Evolutionary conservation across 257 asterid species (phyloP).

Genomic region (Eucommia ulmoides): DNA sequence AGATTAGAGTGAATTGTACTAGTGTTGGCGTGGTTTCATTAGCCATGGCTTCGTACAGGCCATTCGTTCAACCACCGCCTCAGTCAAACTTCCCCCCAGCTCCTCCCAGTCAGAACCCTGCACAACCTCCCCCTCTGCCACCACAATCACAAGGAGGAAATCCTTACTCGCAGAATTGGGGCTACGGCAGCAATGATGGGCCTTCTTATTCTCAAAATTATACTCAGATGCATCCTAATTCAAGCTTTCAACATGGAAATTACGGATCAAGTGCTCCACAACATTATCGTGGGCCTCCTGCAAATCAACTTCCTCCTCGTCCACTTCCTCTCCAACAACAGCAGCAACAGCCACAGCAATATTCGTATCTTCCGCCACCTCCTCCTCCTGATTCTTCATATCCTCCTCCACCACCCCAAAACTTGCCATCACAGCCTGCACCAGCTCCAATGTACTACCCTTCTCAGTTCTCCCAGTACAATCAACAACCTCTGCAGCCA

Average conservation of each 20-base stretch:
- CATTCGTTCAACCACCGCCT: conserved; percentile 67
- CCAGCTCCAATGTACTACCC: conserved; percentile 20
- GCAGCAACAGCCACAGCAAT: conserved; percentile 18
- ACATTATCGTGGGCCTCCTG: conserved; percentile 22
- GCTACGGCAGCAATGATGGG: conserved; percentile 20
- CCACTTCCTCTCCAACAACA: conserved; percentile 19
- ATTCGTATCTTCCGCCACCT: conserved; percentile 55
- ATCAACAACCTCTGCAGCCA: conserved; percentile 52
- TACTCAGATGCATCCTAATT: conserved; percentile 38
- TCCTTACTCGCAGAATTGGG: conserved; percentile 27
- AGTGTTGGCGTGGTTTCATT: too few species aligned
- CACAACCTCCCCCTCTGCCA: conserved; percentile 40
- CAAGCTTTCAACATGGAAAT: conserved; percentile 20
- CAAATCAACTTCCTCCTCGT: conserved; percentile 32
- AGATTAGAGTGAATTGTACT: too few species aligned
- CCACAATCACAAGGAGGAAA: conserved; percentile 23
- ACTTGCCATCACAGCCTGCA: conserved; percentile 19
- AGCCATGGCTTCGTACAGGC: conserved; percentile 82
- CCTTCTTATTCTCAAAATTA: conserved; percentile 30
- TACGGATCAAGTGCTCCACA: too few species aligned
- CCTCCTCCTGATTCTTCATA: conserved; percentile 70
- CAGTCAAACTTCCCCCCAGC: conserved; percentile 47
- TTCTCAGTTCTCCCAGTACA: conserved; percentile 28
- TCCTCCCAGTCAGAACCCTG: conserved; percentile 48
- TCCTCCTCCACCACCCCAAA: conserved; percentile 27